Evolutionary conservation across 1,139 yeast species (phyloP).

Genomic region (Candida dubliniensis): DNA sequence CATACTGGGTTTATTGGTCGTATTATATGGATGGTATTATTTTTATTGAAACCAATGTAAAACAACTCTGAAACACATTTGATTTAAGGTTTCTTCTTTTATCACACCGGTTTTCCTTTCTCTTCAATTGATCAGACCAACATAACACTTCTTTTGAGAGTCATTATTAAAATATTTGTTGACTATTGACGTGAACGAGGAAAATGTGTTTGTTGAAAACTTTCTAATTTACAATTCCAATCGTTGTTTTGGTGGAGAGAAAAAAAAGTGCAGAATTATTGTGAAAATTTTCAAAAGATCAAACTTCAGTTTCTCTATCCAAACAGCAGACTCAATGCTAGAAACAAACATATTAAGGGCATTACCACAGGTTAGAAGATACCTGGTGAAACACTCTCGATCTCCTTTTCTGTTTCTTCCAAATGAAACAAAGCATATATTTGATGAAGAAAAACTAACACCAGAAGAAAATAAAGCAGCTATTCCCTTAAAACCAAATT

Average conservation of each 20-base stretch:
- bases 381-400: conserved; percentile 10
- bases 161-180: no score
- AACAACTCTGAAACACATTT: no score
- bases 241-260: background rate
- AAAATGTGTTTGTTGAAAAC: no score
- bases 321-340: background rate
- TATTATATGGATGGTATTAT: background rate
- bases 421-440: conserved; percentile 30
- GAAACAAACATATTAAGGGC: conserved; percentile 2
- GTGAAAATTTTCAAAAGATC: no score
- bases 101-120: no score
- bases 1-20: background rate
- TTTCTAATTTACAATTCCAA: background rate
- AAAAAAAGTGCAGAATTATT: background rate
- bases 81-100: no score
- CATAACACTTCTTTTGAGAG: no score
- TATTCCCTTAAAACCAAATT: conserved; percentile 32
- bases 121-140: no score
- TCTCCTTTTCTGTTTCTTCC: conserved; percentile 32
- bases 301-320: background rate
- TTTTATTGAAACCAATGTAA: no score
- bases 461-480: conserved; percentile 34
- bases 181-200: no score
- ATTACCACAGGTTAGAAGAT: conserved; percentile 8
- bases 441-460: conserved; percentile 34